phyloP scores from a whole-genome alignment of 257 asterid genomes.

The Solanum corneliomulleri region DNA sequence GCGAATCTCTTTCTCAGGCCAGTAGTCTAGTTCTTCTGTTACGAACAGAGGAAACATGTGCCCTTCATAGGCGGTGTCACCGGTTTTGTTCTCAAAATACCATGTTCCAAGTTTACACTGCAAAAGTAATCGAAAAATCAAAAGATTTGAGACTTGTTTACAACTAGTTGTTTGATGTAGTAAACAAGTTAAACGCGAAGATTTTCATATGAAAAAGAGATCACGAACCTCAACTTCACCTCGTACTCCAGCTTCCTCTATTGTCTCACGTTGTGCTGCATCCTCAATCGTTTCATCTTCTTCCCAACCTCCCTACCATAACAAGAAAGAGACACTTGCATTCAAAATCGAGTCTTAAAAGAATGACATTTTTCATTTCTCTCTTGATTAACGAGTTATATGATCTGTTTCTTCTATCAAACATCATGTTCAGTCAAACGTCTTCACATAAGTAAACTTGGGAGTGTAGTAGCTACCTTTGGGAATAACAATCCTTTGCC shows the following conservation, averaged over 20 bases:
- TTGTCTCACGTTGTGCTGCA: constrained; percentile 80
- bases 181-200: not conserved
- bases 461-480: constrained; percentile 30
- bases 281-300: constrained; percentile 53
- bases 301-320: constrained; percentile 85
- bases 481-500: constrained; percentile 89
- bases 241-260: constrained; percentile 91
- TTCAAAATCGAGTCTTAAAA: not conserved
- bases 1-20: constrained; percentile 88
- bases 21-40: constrained; percentile 57
- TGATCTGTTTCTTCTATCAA: not conserved
- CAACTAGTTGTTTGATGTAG: not conserved
- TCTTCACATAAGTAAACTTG: not conserved
- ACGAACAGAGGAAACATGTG: constrained; percentile 78
- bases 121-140: not conserved
- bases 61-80: constrained; percentile 36
- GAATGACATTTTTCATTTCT: not conserved
- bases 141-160: not conserved
- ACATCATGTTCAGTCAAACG: not conserved
- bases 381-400: not conserved
- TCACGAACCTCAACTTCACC: constrained; percentile 67
- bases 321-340: not conserved
- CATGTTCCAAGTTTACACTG: constrained; percentile 62
- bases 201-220: not conserved
- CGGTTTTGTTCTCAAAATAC: constrained; percentile 55